Percentiles rank a stretch among this genome's conserved stretches.
phyloP scores from a whole-genome alignment of 257 asterid species.

The Cynanchum wilfordii region DNA sequence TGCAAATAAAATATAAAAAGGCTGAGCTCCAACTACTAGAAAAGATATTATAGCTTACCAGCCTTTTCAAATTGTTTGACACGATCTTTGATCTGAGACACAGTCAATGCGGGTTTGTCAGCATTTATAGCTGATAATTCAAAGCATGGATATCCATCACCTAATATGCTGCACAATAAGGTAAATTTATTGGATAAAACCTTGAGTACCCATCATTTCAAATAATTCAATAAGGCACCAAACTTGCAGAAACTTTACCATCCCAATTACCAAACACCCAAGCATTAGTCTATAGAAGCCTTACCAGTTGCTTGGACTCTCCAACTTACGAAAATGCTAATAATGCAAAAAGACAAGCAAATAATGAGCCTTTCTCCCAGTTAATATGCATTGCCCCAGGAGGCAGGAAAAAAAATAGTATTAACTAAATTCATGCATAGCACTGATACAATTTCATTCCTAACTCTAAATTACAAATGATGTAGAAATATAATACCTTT shows the following conservation, averaged over 20 bases:
- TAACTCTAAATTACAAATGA: background rate
- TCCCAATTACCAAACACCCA: background rate
- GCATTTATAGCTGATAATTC: conserved; percentile 94
- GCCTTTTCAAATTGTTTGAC: conserved; percentile 70
- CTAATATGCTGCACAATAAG: conserved; percentile 62
- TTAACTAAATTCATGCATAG: background rate
- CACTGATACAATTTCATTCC: background rate
- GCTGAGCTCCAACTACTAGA: background rate
- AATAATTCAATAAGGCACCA: background rate
- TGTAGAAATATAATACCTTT: background rate
- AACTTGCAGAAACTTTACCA: background rate
- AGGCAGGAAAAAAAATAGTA: background rate
- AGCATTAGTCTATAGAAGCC: background rate
- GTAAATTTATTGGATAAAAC: conserved; percentile 1
- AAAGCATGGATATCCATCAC: conserved; percentile 93
- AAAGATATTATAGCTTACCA: conserved; percentile 47
- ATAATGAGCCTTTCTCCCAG: background rate
- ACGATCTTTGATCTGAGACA: conserved; percentile 72
- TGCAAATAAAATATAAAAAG: background rate
- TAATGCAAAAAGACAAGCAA: background rate
- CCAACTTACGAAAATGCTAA: background rate
- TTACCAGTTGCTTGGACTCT: background rate
- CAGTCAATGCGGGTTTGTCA: conserved; percentile 83
- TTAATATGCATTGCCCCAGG: background rate
- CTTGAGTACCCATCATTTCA: background rate